These are phyloP conservation scores for Silene coronaria DNA, from an alignment of 179 eudicot genomes.

Conservation along the genomic window DNA sequence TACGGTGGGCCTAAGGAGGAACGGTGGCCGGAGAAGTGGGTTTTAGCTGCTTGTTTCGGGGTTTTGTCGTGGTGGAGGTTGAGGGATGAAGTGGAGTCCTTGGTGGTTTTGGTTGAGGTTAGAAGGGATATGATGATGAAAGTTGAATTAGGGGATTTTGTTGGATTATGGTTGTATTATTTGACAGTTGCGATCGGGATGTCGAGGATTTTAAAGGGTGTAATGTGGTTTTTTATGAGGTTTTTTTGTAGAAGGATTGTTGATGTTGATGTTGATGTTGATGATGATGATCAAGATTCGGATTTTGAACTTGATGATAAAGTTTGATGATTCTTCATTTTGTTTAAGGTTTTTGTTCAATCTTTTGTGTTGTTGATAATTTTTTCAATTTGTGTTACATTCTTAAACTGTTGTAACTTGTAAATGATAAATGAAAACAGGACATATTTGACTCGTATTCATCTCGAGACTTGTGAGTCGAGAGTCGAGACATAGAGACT, in stretches of 20 bases:
- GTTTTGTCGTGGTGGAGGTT: constrained; percentile 69
- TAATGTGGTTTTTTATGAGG: constrained; percentile 36
- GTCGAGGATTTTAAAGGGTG: constrained; percentile 46
- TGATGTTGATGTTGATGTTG: constrained; percentile 9
- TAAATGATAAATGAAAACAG: neutral
- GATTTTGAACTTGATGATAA: constrained; percentile 19
- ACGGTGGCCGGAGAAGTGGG: constrained; percentile 51
- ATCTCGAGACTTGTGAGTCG: too few species aligned
- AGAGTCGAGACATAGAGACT: too few species aligned
- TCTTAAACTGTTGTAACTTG: neutral
- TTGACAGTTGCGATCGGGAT: constrained; percentile 56
- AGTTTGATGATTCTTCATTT: constrained; percentile 21
- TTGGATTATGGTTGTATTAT: constrained; percentile 71
- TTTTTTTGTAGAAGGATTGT: constrained; percentile 29
- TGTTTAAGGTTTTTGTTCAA: neutral
- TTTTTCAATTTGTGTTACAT: neutral
- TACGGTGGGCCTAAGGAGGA: constrained; percentile 43
- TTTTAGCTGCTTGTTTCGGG: constrained; percentile 46
- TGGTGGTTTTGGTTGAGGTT: constrained; percentile 60
- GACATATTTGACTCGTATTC: neutral
- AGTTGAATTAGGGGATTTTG: constrained; percentile 50
- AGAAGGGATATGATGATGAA: constrained; percentile 38
- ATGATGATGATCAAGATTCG: constrained; percentile 15
- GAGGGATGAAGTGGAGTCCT: constrained; percentile 59
- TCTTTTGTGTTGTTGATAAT: neutral